Conservation (phyloP, 2,329 filamentous ascomycete species). For the Aspergillus sp. region DNA sequence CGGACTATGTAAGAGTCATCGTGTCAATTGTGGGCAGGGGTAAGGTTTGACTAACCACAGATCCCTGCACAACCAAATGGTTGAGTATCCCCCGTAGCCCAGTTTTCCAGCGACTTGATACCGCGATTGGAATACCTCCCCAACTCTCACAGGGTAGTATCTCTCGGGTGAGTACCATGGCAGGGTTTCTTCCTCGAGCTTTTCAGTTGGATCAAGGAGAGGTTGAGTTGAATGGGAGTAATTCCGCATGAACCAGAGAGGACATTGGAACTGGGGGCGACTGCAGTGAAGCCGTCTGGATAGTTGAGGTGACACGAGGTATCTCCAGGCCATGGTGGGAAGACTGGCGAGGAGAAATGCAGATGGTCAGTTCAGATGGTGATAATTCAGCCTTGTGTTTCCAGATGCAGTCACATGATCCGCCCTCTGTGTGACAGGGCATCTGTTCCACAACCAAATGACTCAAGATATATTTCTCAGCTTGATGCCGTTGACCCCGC, state of each 20-base stretch:
- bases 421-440: too few relatives aligned
- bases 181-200: constrained; percentile 21
- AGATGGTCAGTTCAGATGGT: too few relatives aligned
- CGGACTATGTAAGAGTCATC: too few relatives aligned
- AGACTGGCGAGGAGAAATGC: too few relatives aligned
- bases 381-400: too few relatives aligned
- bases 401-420: too few relatives aligned
- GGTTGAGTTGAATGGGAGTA: background rate
- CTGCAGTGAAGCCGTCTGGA: background rate
- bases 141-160: constrained; percentile 17
- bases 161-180: constrained; percentile 12
- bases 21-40: too few relatives aligned
- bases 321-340: background rate
- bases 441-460: too few relatives aligned
- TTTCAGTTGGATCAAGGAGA: background rate
- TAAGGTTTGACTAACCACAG: background rate
- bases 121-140: constrained; percentile 17
- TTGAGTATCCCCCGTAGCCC: constrained; percentile 17
- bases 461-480: too few relatives aligned
- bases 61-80: constrained; percentile 10
- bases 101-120: constrained; percentile 20
- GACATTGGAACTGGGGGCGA: background rate
- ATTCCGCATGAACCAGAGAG: background rate
- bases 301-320: background rate
- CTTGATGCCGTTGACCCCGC: too few relatives aligned